Percentiles rank a stretch among this genome's conserved stretches.
These are phyloP conservation scores for Fusarium sp. DNA, from an alignment of 2,329 filamentous ascomycete species.

Conservation along the genomic window DNA sequence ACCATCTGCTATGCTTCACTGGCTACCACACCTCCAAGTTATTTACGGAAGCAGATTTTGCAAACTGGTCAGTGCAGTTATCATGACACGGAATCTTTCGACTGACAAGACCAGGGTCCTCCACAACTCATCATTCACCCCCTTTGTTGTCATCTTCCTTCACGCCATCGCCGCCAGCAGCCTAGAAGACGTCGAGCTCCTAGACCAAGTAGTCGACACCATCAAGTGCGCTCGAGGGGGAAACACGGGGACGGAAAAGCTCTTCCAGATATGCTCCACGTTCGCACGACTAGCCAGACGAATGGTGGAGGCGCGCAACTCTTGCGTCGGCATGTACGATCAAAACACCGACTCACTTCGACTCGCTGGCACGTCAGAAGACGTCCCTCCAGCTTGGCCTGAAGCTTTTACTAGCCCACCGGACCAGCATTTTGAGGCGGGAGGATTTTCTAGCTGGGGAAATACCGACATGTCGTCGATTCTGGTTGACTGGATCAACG, in stretches of 20 bases:
- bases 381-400: constrained; percentile 17
- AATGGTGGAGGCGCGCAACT: constrained; percentile 37
- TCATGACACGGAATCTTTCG: neutral
- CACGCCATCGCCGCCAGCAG: constrained; percentile 33
- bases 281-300: constrained; percentile 32
- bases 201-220: constrained; percentile 35
- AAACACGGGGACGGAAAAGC: constrained; percentile 30
- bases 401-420: neutral
- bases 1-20: constrained; percentile 35
- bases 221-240: constrained; percentile 24
- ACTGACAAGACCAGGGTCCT: constrained; percentile 34
- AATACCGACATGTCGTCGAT: constrained; percentile 40
- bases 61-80: constrained; percentile 32
- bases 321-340: constrained; percentile 37
- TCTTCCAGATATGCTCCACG: constrained; percentile 37
- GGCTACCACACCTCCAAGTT: constrained; percentile 25
- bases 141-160: constrained; percentile 41
- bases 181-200: constrained; percentile 8
- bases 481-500: constrained; percentile 39
- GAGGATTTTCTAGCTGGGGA: constrained; percentile 9
- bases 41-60: constrained; percentile 36
- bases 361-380: constrained; percentile 28
- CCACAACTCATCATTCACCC: constrained; percentile 41
- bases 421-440: neutral
- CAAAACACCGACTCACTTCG: constrained; percentile 34